These are phyloP conservation scores for Massariosphaeria phaeospora DNA, from an alignment of 495 filamentous ascomycete genomes.

Conservation along the genomic window DNA sequence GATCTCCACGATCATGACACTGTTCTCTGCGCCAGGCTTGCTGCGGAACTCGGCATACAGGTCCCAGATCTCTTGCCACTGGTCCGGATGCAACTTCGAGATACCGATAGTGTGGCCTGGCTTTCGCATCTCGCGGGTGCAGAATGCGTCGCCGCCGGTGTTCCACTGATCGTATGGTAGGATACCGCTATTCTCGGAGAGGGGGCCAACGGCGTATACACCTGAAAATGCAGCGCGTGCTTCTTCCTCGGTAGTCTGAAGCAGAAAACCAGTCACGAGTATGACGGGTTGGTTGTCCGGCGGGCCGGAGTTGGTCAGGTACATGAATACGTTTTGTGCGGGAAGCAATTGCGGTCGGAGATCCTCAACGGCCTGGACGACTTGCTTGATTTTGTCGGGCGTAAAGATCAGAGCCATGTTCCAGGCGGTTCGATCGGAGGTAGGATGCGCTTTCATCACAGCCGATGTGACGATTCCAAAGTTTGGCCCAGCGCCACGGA, in stretches of 20 bases:
- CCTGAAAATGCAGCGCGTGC: conserved; percentile 30
- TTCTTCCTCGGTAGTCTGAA: not conserved
- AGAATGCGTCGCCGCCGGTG: conserved; percentile 32
- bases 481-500: conserved; percentile 38
- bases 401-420: conserved; percentile 3
- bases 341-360: conserved; percentile 13
- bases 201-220: conserved; percentile 34
- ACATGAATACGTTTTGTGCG: conserved; percentile 9
- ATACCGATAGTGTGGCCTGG: conserved; percentile 35
- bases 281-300: conserved; percentile 6
- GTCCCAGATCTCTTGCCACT: conserved; percentile 8
- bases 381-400: not conserved
- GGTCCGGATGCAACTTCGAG: conserved; percentile 23
- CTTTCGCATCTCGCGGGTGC: conserved; percentile 36
- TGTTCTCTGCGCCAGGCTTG: conserved; percentile 3
- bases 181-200: conserved; percentile 29
- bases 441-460: conserved; percentile 8
- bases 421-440: conserved; percentile 3
- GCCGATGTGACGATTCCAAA: conserved; percentile 39
- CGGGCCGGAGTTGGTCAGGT: not conserved
- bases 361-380: conserved; percentile 15
- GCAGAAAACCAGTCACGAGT: conserved; percentile 1
- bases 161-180: conserved; percentile 37
- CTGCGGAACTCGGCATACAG: conserved; percentile 15
- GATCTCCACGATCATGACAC: conserved; percentile 7